Conservation (phyloP, 2,329 filamentous ascomycete species). For the Colletotrichum kahawae region DNA sequence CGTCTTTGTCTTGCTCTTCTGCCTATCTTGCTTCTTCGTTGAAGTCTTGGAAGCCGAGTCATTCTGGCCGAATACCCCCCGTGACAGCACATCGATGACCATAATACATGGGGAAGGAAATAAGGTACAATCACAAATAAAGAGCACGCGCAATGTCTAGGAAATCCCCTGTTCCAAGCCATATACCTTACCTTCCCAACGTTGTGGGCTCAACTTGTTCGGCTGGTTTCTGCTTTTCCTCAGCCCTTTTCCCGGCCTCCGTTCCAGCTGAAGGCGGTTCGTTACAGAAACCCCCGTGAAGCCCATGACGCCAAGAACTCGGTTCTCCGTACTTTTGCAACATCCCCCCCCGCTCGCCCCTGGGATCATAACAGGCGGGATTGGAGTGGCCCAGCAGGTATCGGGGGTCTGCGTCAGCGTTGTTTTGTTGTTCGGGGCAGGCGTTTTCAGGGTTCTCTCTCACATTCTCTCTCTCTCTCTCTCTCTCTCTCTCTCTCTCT, state of each 20-base stretch:
- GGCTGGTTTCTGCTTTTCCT: background rate
- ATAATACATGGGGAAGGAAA: background rate
- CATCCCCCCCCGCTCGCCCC: background rate
- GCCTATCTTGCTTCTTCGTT: background rate
- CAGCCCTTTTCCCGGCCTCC: background rate
- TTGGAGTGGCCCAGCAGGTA: background rate
- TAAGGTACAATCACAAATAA: background rate
- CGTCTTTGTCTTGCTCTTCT: background rate
- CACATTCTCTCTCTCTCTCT: too few species aligned
- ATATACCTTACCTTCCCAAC: too few species aligned
- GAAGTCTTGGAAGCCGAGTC: background rate
- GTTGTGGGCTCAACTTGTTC: background rate
- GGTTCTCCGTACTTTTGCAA: background rate
- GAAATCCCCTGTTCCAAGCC: background rate
- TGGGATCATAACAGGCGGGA: background rate
- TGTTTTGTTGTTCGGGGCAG: background rate
- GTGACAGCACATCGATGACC: background rate
- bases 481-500: fast-evolving
- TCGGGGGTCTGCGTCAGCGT: background rate
- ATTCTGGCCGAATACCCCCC: background rate
- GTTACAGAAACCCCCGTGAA: background rate
- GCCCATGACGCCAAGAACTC: conserved; percentile 1
- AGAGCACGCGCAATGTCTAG: background rate
- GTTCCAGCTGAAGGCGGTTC: background rate
- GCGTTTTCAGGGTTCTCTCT: background rate